phyloP scores from a whole-genome alignment of 164 flowering plant genomes.

The Amborella trichopoda region DNA sequence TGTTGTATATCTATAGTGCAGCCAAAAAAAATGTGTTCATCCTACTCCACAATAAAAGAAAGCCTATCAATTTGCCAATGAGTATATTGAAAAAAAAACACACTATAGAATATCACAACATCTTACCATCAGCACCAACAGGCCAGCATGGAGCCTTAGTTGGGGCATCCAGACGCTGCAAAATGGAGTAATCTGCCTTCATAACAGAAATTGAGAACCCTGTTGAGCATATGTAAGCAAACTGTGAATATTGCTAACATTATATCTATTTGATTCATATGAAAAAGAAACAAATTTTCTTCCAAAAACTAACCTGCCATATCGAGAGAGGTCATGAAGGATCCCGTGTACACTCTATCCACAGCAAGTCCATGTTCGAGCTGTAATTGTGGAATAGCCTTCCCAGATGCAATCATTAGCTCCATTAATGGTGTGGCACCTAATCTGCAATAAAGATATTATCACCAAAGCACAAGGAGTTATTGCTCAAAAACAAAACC shows the following conservation, averaged over 20 bases:
- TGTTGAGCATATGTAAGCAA: constrained; percentile 11
- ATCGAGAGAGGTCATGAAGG: constrained; percentile 95
- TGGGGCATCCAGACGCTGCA: constrained; percentile 77
- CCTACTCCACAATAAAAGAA: too few species aligned
- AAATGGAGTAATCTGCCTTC: constrained; percentile 61
- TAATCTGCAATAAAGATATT: constrained; percentile 66
- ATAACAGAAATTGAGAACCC: constrained; percentile 87
- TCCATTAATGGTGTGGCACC: constrained; percentile 91
- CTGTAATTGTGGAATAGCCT: constrained; percentile 77
- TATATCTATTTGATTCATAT: background rate
- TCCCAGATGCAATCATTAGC: constrained; percentile 87
- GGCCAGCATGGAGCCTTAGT: constrained; percentile 96
- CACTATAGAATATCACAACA: too few species aligned
- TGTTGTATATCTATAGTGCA: too few species aligned
- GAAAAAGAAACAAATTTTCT: background rate
- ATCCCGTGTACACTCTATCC: constrained; percentile 90
- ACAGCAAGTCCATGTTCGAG: constrained; percentile 94
- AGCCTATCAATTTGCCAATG: too few species aligned
- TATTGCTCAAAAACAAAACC: too few species aligned
- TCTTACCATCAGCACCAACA: constrained; percentile 76
- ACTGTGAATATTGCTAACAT: background rate
- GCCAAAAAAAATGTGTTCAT: too few species aligned
- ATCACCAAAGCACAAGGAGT: too few species aligned
- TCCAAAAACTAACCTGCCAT: constrained; percentile 66
- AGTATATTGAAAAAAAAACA: background rate